Evolutionary conservation across 2,329 filamentous ascomycete species (phyloP), one percentile per base, ranked within the genome.

Genomic region (Paecilomyces formosus): DNA sequence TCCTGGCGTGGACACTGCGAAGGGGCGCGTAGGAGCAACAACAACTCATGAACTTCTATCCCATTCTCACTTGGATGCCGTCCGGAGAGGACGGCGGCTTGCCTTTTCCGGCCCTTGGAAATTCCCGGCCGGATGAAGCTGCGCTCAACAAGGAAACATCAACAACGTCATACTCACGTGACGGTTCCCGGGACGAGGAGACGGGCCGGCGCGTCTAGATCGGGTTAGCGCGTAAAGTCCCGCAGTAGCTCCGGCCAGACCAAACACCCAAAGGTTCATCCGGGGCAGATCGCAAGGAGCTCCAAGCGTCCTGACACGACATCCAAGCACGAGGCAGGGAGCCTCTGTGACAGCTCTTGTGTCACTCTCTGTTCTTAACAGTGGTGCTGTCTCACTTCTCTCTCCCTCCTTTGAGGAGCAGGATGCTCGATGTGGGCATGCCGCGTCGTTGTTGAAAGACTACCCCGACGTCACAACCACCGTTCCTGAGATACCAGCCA

Each of bases 1-100:
- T 76, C 62, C 62, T 69, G 52, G 60, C 53, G 53, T 59, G 65
- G 63, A 63, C 55, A 64, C 61, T 54, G 62, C 64, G 62, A 58
- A 66, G 57, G 57, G 59, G 57, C 51, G 54, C 30, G 54, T 11
- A 12, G 31, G 54, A 35, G 24, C 22, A 3, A 45, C 18, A 33
- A 26, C 26, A 26, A 24, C 26, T n/a, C 33, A 30, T 33, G 35
- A 13, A 49, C 49, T 56, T 51, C 51, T 13, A 45, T 45, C 15
- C 39, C 39, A 45, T 45, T 45, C 39, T 45, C 39, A 18, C 39
- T 9, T 21, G 13, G 18, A 18, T 21, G n/a, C n/a, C 39, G 3
- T 45, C n/a, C 15, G n/a, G 9, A 45, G 18, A 45, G 39, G n/a
- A 45, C n/a, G 5, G 39, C 4, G 3, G 7, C 15, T 45, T 8